Evolutionary conservation across 345 rosid species (phyloP).

Genomic region (Anacardium occidentale): DNA sequence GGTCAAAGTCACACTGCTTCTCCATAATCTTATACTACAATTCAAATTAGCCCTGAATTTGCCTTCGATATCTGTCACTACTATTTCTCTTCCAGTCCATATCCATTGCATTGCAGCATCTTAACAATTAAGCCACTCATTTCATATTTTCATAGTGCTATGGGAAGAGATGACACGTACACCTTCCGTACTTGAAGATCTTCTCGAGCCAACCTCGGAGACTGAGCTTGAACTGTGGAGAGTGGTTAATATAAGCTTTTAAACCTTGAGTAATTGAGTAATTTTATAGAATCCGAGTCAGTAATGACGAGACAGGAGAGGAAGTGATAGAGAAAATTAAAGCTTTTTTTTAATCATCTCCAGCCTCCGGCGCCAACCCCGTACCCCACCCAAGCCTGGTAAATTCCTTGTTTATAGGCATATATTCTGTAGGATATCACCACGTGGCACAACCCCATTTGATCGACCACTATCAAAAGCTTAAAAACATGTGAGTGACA

Average conservation of each 20-base stretch:
- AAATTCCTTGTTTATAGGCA: conserved; percentile 27
- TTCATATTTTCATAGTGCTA: no score
- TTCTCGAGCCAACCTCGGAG: conserved; percentile 13
- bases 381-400: no score
- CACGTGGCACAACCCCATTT: conserved; percentile 39
- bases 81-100: no score
- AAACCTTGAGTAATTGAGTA: not conserved
- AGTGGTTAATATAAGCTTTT: not conserved
- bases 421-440: conserved; percentile 21
- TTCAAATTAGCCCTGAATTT: no score
- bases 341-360: not conserved
- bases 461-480: conserved; percentile 8
- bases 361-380: no score
- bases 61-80: not conserved
- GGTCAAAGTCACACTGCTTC: not conserved
- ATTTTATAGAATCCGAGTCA: not conserved
- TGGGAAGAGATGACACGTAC: not conserved
- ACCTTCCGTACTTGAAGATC: not conserved
- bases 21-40: no score
- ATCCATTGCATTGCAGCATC: no score
- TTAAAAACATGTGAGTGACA: conserved; percentile 55
- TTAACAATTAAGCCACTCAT: no score
- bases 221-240: not conserved
- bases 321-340: not conserved
- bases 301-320: conserved; percentile 14